phyloP scores from a whole-genome alignment of 352 stramenopile species.

The Phytophthora cactorum region DNA sequence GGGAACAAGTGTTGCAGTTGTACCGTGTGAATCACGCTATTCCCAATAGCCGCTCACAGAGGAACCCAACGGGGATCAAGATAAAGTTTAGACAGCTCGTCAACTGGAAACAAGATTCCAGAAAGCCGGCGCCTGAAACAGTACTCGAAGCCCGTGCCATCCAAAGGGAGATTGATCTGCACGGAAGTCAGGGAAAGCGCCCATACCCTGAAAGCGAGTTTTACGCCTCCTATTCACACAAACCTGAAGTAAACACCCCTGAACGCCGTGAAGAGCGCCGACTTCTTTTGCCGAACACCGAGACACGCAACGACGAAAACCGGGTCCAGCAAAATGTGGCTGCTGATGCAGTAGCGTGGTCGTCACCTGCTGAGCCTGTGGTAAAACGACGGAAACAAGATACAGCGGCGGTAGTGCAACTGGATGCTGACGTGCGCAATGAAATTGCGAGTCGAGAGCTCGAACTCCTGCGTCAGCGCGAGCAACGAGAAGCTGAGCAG shows the following conservation, averaged over 20 bases:
- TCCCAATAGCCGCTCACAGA: conserved; percentile 34
- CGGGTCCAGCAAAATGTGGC: conserved; percentile 17
- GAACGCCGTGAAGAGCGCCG: conserved; percentile 10
- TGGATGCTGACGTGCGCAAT: conserved; percentile 15
- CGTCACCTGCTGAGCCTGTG: conserved; percentile 11
- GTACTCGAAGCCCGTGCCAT: conserved; percentile 41
- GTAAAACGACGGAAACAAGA: conserved; percentile 22
- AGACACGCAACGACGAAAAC: conserved; percentile 24
- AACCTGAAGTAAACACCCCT: conserved; percentile 8
- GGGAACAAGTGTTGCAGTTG: conserved; percentile 40
- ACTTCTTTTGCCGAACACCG: conserved; percentile 3
- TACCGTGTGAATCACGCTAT: conserved; percentile 36
- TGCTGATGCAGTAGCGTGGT: conserved; percentile 5
- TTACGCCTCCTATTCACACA: conserved; percentile 9
- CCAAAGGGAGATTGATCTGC: conserved; percentile 30
- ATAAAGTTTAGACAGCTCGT: conserved; percentile 48
- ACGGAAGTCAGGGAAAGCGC: conserved; percentile 16
- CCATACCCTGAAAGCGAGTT: conserved; percentile 17
- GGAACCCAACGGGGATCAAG: conserved; percentile 34
- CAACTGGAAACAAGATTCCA: conserved; percentile 31
- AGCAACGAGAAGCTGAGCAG: conserved; percentile 38
- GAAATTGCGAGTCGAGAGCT: conserved; percentile 43
- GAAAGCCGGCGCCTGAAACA: conserved; percentile 16
- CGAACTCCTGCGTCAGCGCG: conserved; percentile 32
- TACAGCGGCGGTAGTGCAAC: not conserved